Percentiles rank a stretch among this genome's conserved stretches.
phyloP scores from a whole-genome alignment of 176 grass and related monocot species.

The Oropetium thomaeum region DNA sequence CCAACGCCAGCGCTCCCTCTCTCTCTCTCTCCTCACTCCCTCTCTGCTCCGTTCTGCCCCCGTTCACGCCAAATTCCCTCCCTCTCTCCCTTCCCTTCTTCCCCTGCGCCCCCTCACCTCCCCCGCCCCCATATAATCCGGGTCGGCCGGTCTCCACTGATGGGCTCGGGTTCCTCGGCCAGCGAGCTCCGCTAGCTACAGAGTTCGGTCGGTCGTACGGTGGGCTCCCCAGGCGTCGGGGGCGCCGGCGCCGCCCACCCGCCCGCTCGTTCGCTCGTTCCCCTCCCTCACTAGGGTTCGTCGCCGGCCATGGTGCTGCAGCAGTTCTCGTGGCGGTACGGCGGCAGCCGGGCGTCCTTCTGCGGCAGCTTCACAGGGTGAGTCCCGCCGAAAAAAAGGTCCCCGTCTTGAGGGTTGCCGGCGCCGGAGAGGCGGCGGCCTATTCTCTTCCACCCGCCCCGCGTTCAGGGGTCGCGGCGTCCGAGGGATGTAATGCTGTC shows the following conservation, averaged over 20 bases:
- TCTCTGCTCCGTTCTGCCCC: neutral
- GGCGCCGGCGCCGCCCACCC: neutral
- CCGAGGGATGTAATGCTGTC: slow-evolving; percentile 24
- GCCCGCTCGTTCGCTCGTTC: neutral
- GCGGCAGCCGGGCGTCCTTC: slow-evolving; percentile 40
- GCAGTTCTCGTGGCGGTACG: slow-evolving; percentile 58
- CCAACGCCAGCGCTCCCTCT: neutral
- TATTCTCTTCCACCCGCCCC: neutral
- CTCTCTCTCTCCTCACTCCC: neutral
- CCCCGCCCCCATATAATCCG: slow-evolving; percentile 15
- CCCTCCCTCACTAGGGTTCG: slow-evolving; percentile 38
- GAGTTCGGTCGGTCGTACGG: neutral
- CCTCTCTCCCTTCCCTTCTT: neutral
- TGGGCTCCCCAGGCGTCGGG: neutral
- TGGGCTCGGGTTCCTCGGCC: neutral
- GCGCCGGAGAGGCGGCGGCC: neutral
- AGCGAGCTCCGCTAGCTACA: neutral
- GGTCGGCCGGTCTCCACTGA: neutral
- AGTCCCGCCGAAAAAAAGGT: neutral
- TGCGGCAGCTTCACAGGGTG: slow-evolving; percentile 60
- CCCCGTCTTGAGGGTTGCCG: neutral
- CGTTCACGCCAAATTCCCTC: slow-evolving; percentile 37
- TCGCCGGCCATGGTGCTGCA: slow-evolving; percentile 45
- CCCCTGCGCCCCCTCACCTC: neutral
- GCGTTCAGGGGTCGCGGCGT: neutral